Evolutionary conservation across 2,329 filamentous ascomycete species (phyloP).

Genomic region (Penicillium italicum): DNA sequence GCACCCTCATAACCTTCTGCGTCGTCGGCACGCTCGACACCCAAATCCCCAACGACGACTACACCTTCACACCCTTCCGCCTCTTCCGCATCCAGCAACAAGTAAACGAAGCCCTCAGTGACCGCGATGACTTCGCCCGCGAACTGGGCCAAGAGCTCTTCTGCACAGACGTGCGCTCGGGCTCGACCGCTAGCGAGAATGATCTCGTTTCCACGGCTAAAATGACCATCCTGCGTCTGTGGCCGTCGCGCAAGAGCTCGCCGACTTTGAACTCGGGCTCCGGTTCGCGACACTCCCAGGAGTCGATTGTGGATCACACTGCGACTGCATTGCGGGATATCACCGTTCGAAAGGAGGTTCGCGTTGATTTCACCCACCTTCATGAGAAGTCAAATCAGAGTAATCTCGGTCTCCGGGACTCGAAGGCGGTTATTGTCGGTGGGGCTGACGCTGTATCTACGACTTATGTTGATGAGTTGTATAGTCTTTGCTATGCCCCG

Average conservation of each 20-base stretch:
- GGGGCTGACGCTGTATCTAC: constrained; percentile 22
- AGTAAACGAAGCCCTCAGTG: constrained; percentile 52
- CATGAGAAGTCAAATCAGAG: constrained; percentile 21
- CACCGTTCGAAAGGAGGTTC: constrained; percentile 60
- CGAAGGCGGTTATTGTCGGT: constrained; percentile 25
- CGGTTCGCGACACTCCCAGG: constrained; percentile 16
- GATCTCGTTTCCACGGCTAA: constrained; percentile 22
- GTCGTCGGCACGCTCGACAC: constrained; percentile 61
- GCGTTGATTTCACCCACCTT: constrained; percentile 47
- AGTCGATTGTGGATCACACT: constrained; percentile 20
- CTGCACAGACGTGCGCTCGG: constrained; percentile 33
- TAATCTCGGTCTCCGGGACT: constrained; percentile 18
- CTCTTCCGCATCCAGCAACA: constrained; percentile 67
- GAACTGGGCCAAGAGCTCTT: constrained; percentile 61
- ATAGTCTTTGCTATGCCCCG: constrained; percentile 35
- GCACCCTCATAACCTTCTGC: constrained; percentile 52
- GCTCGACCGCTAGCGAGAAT: constrained; percentile 21
- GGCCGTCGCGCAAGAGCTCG: constrained; percentile 17
- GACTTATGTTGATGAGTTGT: constrained; percentile 49
- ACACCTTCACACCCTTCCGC: constrained; percentile 58
- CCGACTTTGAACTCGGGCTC: not conserved
- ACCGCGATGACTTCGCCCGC: constrained; percentile 58
- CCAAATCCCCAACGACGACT: constrained; percentile 49
- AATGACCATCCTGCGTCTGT: constrained; percentile 21
- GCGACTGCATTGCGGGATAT: constrained; percentile 51